Evolutionary conservation across 768 basidiomycete species (phyloP), one percentile per base, ranked within the genome.

Genomic region (Mycena chlorophos): DNA sequence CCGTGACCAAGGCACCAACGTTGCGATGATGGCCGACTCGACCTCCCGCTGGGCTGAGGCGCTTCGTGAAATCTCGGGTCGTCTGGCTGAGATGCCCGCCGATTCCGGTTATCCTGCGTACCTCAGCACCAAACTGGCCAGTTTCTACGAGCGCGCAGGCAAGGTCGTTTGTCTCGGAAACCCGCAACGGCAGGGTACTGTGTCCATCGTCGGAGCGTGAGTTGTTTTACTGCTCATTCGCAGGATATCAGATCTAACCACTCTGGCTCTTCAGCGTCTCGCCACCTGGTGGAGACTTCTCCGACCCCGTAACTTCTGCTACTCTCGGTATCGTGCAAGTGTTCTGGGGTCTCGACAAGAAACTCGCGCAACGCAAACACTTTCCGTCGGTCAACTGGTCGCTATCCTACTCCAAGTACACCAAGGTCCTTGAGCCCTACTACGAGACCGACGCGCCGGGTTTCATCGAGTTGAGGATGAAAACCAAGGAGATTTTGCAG

Each of bases 311-410:
- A 56, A 98, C 96, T 6, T 87, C 94, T 42, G 92, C 97, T 30
- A 99, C 97, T 3, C 89, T 99, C 53, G 86, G 94, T 78, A 99
- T 99, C 68, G 97, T 99, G 10, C 97, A 98, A 68, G 97, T 98
- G 62, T 99, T 99, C 84, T 99, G 97, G 97, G 97, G 97, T 71
- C 84, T 99, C 25, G 97, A 98, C 76, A 99, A 99, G 86, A 94
- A 96, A 70, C 86, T 98, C 56, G 97, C 97, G 2, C 97, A 98
- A 70, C 84, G 96, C 60, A 98, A 99, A 73, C 95, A 99, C 71
- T 99, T 99, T 82, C 97, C 97, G 1, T 97, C 95, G n/a, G 96
- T 99, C 71, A 98, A 99, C 76, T 99, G 97, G 97, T 97, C 88
- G 62, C 77, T 97, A n/a, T 99, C 97, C 10, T 98, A 98, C 73